These are phyloP conservation scores for Capillidium heterosporum DNA, from an alignment of 371 early-diverging fungal species.

Conservation along the genomic window DNA sequence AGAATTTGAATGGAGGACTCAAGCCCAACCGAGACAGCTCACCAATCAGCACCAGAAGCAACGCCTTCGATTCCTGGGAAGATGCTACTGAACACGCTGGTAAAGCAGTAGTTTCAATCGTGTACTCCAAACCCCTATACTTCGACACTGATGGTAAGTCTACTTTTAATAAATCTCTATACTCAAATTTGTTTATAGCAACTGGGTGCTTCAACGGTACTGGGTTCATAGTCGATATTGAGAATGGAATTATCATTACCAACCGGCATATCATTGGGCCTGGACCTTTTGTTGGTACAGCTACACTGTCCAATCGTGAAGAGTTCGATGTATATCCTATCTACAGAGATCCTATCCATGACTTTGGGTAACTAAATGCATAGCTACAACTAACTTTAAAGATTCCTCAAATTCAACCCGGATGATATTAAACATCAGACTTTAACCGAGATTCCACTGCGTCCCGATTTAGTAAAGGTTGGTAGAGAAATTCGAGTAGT, in stretches of 20 bases:
- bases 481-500: slow-evolving; percentile 66
- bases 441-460: slow-evolving; percentile 38
- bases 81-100: too few relatives aligned
- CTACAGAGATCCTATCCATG: slow-evolving; percentile 72
- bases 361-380: slow-evolving; percentile 48
- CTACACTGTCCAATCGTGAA: slow-evolving; percentile 68
- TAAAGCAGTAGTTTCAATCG: too few relatives aligned
- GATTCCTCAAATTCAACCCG: slow-evolving; percentile 64
- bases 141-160: slow-evolving; percentile 54
- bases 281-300: slow-evolving; percentile 65
- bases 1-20: too few relatives aligned
- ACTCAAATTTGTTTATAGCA: slow-evolving; percentile 7
- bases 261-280: slow-evolving; percentile 78
- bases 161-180: not conserved
- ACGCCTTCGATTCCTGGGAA: too few relatives aligned
- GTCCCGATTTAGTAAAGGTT: slow-evolving; percentile 50
- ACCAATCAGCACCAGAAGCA: too few relatives aligned
- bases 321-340: slow-evolving; percentile 61
- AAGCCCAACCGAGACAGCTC: too few relatives aligned
- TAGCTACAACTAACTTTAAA: not conserved
- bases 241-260: slow-evolving; percentile 69
- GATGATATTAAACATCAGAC: slow-evolving; percentile 48
- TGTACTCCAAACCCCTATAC: too few relatives aligned
- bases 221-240: slow-evolving; percentile 87
- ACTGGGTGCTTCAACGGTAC: slow-evolving; percentile 37